Evolutionary conservation across 106 monocot genomes (phyloP), one percentile per base, ranked within the genome.

Genomic region (Phalaenopsis aphrodite): DNA sequence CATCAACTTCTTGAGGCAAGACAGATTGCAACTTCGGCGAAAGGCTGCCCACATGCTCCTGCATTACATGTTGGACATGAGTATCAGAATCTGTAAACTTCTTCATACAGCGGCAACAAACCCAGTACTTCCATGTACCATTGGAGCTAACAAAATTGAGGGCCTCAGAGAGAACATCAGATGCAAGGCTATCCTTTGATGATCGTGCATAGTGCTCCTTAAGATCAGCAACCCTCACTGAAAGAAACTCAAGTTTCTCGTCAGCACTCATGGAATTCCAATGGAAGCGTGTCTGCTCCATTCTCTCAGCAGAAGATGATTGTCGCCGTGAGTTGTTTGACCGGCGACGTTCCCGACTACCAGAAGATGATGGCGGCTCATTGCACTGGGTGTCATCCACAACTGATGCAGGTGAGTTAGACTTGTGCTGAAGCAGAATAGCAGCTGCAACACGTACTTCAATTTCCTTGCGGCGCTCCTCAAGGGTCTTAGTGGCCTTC

Each of bases 381-480:
- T 72, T 82, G 47, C 56, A 18, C 18, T 46, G 12, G 17, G 8
- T 38, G 12, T 49, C 56, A 55, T 80, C 79, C 18, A 75, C 79
- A 16, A n/a, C 45, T 3, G 43, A 38, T 9, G 49, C 21, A 2
- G 76, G 18, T 6, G 58, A 73, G 3, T 73, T 66, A 3, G 86
- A 75, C 58, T 88, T 86, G 73, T 94, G 94, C 84, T 94, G 94
- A 55, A 94, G 65, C 21, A 94, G 79, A 21, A 92, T 80, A 16
- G 94, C 92, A 5, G 94, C 97, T 41, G 97, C 92, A 6, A 97
- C 92, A 10, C 93, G 87, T n/a, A 94, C 94, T 84, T 97, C 97
- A 18, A 97, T 97, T 85, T 94, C 94, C 81, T 90, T 92, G 58
- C 97, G 90, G 16, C 94, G 85, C 85, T 97, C 97, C 77, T 97